phyloP scores from a whole-genome alignment of 2,329 filamentous ascomycete species.

The Fusarium paranaense region DNA sequence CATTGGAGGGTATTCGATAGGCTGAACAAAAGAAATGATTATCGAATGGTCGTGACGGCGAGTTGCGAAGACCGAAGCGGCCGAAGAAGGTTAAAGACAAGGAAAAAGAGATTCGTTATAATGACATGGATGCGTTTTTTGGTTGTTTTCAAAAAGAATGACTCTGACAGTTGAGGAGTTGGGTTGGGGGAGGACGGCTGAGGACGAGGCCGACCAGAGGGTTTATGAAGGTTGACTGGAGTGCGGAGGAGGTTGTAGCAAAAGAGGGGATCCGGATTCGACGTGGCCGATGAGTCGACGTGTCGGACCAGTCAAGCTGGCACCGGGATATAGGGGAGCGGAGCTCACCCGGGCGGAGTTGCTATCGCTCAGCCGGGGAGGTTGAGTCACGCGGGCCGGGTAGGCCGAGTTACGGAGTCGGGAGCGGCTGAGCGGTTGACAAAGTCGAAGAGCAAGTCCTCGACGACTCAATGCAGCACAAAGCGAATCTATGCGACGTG shows the following conservation, averaged over 20 bases:
- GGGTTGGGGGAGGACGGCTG: conserved; percentile 35
- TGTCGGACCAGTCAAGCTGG: conserved; percentile 46
- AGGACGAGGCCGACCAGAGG: conserved; percentile 45
- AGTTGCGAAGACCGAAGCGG: conserved; percentile 46
- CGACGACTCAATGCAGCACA: conserved; percentile 42
- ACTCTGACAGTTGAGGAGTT: conserved; percentile 40
- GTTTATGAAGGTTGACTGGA: conserved; percentile 20
- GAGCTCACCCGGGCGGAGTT: conserved; percentile 45
- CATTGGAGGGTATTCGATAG: conserved; percentile 52
- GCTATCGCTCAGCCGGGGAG: conserved; percentile 37
- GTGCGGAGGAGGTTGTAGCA: conserved; percentile 9
- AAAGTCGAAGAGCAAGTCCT: conserved; percentile 37
- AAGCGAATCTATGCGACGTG: conserved; percentile 24
- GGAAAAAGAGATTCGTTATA: conserved; percentile 56
- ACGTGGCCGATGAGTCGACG: conserved; percentile 45
- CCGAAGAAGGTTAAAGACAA: conserved; percentile 48
- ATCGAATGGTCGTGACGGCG: conserved; percentile 48
- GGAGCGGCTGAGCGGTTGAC: conserved; percentile 17
- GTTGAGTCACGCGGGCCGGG: conserved; percentile 40
- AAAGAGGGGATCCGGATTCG: conserved; percentile 37
- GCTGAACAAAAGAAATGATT: conserved; percentile 53
- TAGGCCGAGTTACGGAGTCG: conserved; percentile 30
- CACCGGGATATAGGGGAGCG: conserved; percentile 46
- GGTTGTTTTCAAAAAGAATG: conserved; percentile 44
- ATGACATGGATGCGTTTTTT: conserved; percentile 56